Conservation (phyloP, 495 filamentous ascomycete species). For the Penicillium canescens region DNA sequence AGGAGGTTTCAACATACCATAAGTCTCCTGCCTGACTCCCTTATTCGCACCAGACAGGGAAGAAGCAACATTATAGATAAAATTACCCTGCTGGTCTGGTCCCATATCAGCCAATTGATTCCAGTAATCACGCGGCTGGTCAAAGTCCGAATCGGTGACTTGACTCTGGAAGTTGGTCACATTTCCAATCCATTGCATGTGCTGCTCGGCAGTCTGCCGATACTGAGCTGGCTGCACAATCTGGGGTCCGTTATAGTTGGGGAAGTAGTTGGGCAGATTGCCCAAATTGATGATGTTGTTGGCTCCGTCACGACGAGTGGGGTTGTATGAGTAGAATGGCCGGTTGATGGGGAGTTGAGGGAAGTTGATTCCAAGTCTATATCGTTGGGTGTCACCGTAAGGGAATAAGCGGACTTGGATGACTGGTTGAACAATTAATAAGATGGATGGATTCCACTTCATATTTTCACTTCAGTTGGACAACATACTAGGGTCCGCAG, state of each 20-base stretch:
- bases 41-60: neutral
- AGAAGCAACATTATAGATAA: neutral
- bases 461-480: neutral
- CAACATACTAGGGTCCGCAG: neutral
- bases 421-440: neutral
- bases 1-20: neutral
- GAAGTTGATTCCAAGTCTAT: neutral
- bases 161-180: neutral
- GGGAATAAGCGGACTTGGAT: conserved; percentile 1
- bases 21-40: conserved; percentile 6
- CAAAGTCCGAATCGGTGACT: neutral
- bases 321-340: neutral
- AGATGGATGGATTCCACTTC: neutral
- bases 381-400: conserved; percentile 1
- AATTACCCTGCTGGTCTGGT: neutral
- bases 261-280: conserved; percentile 2
- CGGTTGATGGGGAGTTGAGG: neutral
- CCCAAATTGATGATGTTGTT: conserved; percentile 1
- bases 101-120: neutral
- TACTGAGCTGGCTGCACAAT: neutral
- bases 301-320: conserved; percentile 3
- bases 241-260: neutral
- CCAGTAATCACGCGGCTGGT: neutral
- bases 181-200: neutral
- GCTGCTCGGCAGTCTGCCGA: neutral